Base-by-base conservation (phyloP, 768 basidiomycete species). In the Termitomyces sp. region DNA sequence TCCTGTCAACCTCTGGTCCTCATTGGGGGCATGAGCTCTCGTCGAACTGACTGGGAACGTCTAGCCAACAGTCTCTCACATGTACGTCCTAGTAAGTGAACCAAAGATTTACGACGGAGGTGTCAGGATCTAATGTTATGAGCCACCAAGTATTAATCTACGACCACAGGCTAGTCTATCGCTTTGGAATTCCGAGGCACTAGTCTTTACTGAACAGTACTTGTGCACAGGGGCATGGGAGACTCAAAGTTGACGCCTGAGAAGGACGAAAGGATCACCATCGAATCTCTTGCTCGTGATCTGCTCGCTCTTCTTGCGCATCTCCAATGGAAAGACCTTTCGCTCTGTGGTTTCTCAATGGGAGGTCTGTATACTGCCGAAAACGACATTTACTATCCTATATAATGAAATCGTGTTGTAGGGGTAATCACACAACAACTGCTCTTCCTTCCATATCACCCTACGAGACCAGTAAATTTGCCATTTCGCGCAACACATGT, bases 321-420 rank as follows among this genome's bases (percentile, higher is more conserved):
- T 50, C 58, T 81, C 23, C 65, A 68, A 31, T 81, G 79, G 77
- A 71, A 68, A 51, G 66, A 75, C 37, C 51, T 82, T 16, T 68
- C 75, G 6, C 58, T 82, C 1, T 77, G 78, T 53, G 80, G 79
- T 9, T 80, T 76, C 62, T 82, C 81, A 7, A 81, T 82, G 80
- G 80, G 80, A 60, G 80, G 79, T 78, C 62, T 42, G 69, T 27
- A 27, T 19, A 7, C 17, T 31, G 38, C n/a, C 16, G 16, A 21
- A 16, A 41, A 46, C 11, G 14, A 3, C 19, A 32, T 29, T 16
- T 49, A 29, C 10, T 11, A 21, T 25, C 19, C 17, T 41, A 35
- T 52, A 43, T 32, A 38, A 29, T 48, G 27, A 32, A 7, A 31
- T 37, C 12, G 12, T 38, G 0, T 21, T 31, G 12, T 46, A 80